Conservation (phyloP, 768 basidiomycete species). For the Tremella yokohamensis region DNA sequence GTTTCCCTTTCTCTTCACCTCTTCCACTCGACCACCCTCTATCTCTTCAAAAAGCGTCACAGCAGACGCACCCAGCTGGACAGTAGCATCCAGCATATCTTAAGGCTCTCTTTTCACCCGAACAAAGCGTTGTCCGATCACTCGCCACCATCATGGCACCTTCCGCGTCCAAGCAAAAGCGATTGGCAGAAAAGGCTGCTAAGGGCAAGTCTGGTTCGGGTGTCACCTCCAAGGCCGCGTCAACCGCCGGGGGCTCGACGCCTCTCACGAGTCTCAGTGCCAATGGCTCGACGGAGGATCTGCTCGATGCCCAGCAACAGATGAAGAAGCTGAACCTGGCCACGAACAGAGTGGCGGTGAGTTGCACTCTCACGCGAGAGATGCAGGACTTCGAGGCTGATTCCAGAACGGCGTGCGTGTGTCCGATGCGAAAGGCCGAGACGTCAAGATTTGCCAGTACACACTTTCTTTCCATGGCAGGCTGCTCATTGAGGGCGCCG, state of each 20-base stretch:
- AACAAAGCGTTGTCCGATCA: neutral
- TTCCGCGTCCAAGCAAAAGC: conserved; percentile 65
- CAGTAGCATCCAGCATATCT: neutral
- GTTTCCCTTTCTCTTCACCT: neutral
- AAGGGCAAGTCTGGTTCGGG: conserved; percentile 53
- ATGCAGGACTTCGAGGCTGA: neutral
- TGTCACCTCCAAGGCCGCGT: conserved; percentile 63
- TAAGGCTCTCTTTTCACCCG: neutral
- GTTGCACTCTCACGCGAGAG: conserved; percentile 5
- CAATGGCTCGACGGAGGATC: conserved; percentile 72
- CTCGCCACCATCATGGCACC: conserved; percentile 45
- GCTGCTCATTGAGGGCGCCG: conserved; percentile 56
- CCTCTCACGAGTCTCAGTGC: conserved; percentile 80
- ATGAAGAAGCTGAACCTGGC: conserved; percentile 89
- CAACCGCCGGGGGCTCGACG: conserved; percentile 64
- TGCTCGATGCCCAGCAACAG: conserved; percentile 54
- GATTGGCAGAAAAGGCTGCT: conserved; percentile 83
- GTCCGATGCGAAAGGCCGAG: conserved; percentile 85
- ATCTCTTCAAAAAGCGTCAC: conserved; percentile 1
- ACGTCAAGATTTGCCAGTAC: conserved; percentile 94
- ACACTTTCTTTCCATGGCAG: conserved; percentile 97
- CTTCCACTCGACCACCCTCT: neutral
- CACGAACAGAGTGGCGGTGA: conserved; percentile 70
- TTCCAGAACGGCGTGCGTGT: conserved; percentile 79
- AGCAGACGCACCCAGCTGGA: neutral